Conservation (phyloP, 805 yeast species). For the Candida coquimbonensis region DNA sequence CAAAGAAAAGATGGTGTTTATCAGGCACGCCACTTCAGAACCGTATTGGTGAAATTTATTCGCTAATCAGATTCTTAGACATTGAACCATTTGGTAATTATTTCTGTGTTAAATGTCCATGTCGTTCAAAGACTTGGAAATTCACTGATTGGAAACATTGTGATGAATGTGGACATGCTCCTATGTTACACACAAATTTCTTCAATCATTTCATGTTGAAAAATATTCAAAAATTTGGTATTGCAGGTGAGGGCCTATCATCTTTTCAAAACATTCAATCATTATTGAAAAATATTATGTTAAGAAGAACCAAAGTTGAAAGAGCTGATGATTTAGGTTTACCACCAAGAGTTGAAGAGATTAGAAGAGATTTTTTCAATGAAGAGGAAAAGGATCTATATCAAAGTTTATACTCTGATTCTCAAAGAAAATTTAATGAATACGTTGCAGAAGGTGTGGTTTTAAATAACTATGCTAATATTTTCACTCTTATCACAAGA, state of each 20-base stretch:
- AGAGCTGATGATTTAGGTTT: slow-evolving; percentile 96
- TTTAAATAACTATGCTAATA: slow-evolving; percentile 92
- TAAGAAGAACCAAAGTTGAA: slow-evolving; percentile 91
- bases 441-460: slow-evolving; percentile 96
- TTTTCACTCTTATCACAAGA: slow-evolving; percentile 89
- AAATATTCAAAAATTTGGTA: slow-evolving; percentile 82
- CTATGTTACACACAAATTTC: slow-evolving; percentile 92
- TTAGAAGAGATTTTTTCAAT: slow-evolving; percentile 81
- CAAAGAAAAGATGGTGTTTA: slow-evolving; percentile 81
- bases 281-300: slow-evolving; percentile 73
- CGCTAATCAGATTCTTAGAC: slow-evolving; percentile 77
- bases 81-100: slow-evolving; percentile 83
- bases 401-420: slow-evolving; percentile 78
- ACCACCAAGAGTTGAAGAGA: slow-evolving; percentile 92
- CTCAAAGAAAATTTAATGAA: slow-evolving; percentile 80
- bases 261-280: slow-evolving; percentile 74
- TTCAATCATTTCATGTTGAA: slow-evolving; percentile 95
- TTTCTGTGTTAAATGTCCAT: slow-evolving; percentile 89
- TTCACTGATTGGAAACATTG: slow-evolving; percentile 81
- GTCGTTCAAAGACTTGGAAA: slow-evolving; percentile 76
- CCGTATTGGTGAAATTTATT: slow-evolving; percentile 93
- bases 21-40: slow-evolving; percentile 97
- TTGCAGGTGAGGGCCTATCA: slow-evolving; percentile 70
- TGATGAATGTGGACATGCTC: slow-evolving; percentile 81
- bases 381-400: slow-evolving; percentile 94